A percentile compares a stretch with the other conserved stretches of the same genome.
Evolutionary conservation across 1,139 yeast genomes (phyloP).

Genomic region (Yamadazyma diddensiae): DNA sequence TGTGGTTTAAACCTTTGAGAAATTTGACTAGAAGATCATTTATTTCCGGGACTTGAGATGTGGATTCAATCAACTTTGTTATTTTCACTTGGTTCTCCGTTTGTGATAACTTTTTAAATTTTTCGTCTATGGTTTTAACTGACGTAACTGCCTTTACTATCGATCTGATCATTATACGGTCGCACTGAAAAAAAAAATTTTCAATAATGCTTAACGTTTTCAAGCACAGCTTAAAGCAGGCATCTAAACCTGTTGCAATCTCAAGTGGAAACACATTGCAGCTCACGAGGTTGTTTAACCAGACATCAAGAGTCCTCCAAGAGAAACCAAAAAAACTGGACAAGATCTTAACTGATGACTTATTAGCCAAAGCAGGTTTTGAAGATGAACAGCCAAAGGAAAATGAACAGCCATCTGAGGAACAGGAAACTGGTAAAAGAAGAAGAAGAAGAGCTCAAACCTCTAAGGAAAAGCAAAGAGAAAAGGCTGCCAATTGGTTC

Average conservation of each 20-base stretch:
- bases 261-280: no score
- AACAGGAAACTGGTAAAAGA: constrained; percentile 17
- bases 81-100: constrained; percentile 21
- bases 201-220: constrained; percentile 1
- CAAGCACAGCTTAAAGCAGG: constrained; percentile 3
- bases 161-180: constrained; percentile 10
- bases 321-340: constrained; percentile 8
- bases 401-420: constrained; percentile 13
- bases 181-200: constrained; percentile 4
- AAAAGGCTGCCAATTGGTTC: constrained; percentile 66
- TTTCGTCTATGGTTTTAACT: constrained; percentile 30
- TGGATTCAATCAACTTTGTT: constrained; percentile 21
- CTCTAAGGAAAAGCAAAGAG: constrained; percentile 55
- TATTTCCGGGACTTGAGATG: constrained; percentile 30
- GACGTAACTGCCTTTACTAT: constrained; percentile 27
- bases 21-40: constrained; percentile 29
- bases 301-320: constrained; percentile 1
- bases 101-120: constrained; percentile 17
- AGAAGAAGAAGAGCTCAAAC: constrained; percentile 61
- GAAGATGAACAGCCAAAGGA: constrained; percentile 32
- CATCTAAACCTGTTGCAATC: no score
- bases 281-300: no score
- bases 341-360: constrained; percentile 69
- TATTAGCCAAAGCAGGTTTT: constrained; percentile 81
- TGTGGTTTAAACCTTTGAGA: constrained; percentile 28